phyloP scores from a whole-genome alignment of 371 early-diverging fungal genomes.

The Syncephalastrum contaminatum region DNA sequence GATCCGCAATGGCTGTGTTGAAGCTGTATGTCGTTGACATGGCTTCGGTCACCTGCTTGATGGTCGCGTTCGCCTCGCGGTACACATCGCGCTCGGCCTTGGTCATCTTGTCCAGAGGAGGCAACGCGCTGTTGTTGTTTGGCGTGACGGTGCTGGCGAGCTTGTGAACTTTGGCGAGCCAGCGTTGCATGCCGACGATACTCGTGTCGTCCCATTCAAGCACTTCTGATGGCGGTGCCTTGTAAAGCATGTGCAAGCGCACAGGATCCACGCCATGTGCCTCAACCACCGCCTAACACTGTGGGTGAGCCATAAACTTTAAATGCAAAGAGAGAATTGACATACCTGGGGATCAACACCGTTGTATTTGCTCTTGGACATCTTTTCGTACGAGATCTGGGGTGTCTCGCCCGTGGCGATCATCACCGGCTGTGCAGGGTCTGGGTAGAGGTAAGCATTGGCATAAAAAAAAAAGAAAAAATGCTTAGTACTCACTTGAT shows the following conservation, averaged over 20 bases:
- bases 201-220: constrained; percentile 90
- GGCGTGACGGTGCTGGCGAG: constrained; percentile 15
- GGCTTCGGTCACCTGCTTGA: constrained; percentile 62
- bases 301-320: background rate
- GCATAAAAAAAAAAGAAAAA: background rate
- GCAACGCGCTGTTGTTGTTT: background rate
- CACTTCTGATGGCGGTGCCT: constrained; percentile 89
- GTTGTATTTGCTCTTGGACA: constrained; percentile 95
- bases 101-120: constrained; percentile 39
- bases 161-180: constrained; percentile 61
- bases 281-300: constrained; percentile 49
- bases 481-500: constrained; percentile 30
- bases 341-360: constrained; percentile 85
- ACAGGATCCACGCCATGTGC: constrained; percentile 84
- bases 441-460: constrained; percentile 16
- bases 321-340: background rate
- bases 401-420: constrained; percentile 64
- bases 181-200: constrained; percentile 91
- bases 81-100: constrained; percentile 60
- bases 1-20: constrained; percentile 78
- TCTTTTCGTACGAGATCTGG: constrained; percentile 81
- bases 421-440: constrained; percentile 56
- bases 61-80: constrained; percentile 36
- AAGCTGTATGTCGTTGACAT: constrained; percentile 63
- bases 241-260: constrained; percentile 84